Evolutionary conservation across 345 rosid species (phyloP).

Genomic region (Acer campestre): DNA sequence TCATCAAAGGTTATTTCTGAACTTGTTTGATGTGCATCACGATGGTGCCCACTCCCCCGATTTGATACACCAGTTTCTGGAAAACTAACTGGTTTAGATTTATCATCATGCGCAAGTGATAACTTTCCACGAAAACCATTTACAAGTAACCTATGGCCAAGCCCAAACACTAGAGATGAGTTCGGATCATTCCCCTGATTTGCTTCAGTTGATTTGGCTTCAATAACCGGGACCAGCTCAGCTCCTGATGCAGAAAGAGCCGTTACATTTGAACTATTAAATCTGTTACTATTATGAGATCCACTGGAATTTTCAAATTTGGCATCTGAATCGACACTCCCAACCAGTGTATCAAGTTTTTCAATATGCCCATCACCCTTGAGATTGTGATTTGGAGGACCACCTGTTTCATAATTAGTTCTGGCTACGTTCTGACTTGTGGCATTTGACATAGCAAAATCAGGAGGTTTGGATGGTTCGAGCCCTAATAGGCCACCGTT

Average conservation of each 20-base stretch:
- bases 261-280: constrained; percentile 21
- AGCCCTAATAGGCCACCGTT: constrained; percentile 94
- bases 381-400: constrained; percentile 24
- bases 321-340: constrained; percentile 38
- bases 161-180: constrained; percentile 55
- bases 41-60: constrained; percentile 31
- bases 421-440: constrained; percentile 27
- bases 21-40: constrained; percentile 28
- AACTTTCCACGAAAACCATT: constrained; percentile 61
- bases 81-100: constrained; percentile 40
- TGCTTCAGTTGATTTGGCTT: constrained; percentile 33
- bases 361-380: constrained; percentile 32
- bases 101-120: constrained; percentile 43
- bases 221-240: constrained; percentile 28
- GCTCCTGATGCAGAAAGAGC: constrained; percentile 32
- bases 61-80: constrained; percentile 34
- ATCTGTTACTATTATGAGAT: constrained; percentile 31
- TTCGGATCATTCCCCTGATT: constrained; percentile 39
- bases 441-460: constrained; percentile 55
- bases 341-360: constrained; percentile 28
- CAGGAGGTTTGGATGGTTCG: constrained; percentile 91
- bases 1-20: constrained; percentile 29
- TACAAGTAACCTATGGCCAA: constrained; percentile 61
- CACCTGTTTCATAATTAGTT: constrained; percentile 26
- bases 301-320: constrained; percentile 25